phyloP scores from a whole-genome alignment of 208 protist genomes.

The Crithidia acanthocephali region DNA sequence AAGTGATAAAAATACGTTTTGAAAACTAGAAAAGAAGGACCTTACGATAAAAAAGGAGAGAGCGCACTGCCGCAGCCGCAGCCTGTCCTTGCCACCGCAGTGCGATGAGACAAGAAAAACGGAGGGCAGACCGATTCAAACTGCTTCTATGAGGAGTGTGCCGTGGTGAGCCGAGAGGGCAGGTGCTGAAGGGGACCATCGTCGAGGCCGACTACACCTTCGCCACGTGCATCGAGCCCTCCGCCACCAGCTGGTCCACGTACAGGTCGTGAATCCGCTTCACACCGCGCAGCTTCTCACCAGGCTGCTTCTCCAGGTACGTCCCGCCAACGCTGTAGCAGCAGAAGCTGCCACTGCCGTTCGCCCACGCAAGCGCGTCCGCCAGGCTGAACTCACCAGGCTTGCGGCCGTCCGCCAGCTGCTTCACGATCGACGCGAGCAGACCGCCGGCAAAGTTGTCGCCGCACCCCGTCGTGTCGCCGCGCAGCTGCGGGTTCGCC shows the following conservation, averaged over 20 bases:
- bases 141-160: not conserved
- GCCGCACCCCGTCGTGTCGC: slow-evolving; percentile 41
- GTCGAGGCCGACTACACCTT: slow-evolving; percentile 19
- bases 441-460: slow-evolving; percentile 44
- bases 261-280: slow-evolving; percentile 28
- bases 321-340: slow-evolving; percentile 42
- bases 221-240: slow-evolving; percentile 15
- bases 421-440: slow-evolving; percentile 31
- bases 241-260: slow-evolving; percentile 31
- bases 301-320: slow-evolving; percentile 30
- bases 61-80: not conserved
- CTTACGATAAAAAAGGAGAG: not conserved
- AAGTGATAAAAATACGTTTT: too few relatives aligned
- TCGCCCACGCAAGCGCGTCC: slow-evolving; percentile 34
- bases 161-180: not conserved
- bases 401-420: slow-evolving; percentile 25
- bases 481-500: slow-evolving; percentile 32
- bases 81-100: not conserved
- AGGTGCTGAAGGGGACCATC: not conserved
- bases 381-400: slow-evolving; percentile 24
- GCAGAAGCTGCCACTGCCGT: slow-evolving; percentile 35
- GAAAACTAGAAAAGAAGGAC: not conserved
- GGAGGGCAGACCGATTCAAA: not conserved
- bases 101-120: not conserved
- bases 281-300: slow-evolving; percentile 32